Conservation (phyloP, 192 early-diverging fungal species). For the Allomyces macrogynus region DNA sequence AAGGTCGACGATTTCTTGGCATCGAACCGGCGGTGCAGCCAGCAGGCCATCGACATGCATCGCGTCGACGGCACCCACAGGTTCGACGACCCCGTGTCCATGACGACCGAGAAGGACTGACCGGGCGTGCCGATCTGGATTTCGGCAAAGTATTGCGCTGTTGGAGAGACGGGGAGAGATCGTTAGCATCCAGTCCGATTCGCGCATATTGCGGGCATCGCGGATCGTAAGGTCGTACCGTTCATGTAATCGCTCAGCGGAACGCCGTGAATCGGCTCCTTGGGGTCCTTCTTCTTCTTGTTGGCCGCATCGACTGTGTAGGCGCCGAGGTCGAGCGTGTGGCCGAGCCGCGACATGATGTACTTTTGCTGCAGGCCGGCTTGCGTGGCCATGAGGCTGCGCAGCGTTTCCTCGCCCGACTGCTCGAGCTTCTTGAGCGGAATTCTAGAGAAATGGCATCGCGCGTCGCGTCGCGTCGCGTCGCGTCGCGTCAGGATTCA, state of each 20-base stretch:
- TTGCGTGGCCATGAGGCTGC: slow-evolving; percentile 41
- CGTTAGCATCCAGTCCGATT: not conserved
- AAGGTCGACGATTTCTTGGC: slow-evolving; percentile 55
- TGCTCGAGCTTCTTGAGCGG: slow-evolving; percentile 44
- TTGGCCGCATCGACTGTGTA: slow-evolving; percentile 23
- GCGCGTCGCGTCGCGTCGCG: too few species aligned
- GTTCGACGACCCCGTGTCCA: slow-evolving; percentile 88
- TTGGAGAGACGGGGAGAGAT: not conserved
- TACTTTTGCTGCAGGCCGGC: slow-evolving; percentile 58
- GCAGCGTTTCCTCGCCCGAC: slow-evolving; percentile 33
- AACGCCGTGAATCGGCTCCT: slow-evolving; percentile 39
- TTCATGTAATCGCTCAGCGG: slow-evolving; percentile 86
- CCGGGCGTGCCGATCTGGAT: slow-evolving; percentile 67
- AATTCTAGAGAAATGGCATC: slow-evolving; percentile 14
- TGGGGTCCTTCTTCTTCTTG: slow-evolving; percentile 27
- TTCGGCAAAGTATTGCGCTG: slow-evolving; percentile 76
- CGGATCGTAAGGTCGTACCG: slow-evolving; percentile 10
- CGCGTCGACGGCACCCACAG: slow-evolving; percentile 90
- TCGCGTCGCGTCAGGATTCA: too few species aligned
- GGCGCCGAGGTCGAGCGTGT: slow-evolving; percentile 7
- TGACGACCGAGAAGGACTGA: slow-evolving; percentile 78
- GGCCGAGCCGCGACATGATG: slow-evolving; percentile 23
- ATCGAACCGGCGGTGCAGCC: slow-evolving; percentile 77
- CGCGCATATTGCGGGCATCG: not conserved
- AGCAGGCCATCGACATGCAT: slow-evolving; percentile 90